These are phyloP conservation scores for Lactarius hengduanensis DNA, from an alignment of 768 basidiomycete species.

Conservation along the genomic window DNA sequence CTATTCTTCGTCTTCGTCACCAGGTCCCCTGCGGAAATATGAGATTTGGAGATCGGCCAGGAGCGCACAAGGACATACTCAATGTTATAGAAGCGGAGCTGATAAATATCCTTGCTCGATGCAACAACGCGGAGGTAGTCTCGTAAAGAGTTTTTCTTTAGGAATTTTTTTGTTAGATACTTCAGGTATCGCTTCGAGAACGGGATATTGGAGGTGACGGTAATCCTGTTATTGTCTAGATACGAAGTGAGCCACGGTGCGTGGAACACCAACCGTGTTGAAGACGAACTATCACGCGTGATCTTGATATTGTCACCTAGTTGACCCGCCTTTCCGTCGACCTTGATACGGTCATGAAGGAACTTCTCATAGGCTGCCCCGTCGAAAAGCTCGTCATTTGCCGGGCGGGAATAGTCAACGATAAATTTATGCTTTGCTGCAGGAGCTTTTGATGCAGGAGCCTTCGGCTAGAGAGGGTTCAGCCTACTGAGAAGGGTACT, in stretches of 20 bases:
- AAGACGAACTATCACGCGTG: constrained; percentile 71
- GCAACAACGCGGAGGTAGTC: constrained; percentile 99
- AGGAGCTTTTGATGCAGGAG: constrained; percentile 50
- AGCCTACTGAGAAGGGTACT: constrained; percentile 92
- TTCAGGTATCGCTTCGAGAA: constrained; percentile 98
- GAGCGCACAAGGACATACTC: constrained; percentile 50
- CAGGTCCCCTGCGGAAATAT: constrained; percentile 40
- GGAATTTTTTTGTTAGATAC: constrained; percentile 98
- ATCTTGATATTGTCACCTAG: constrained; percentile 90
- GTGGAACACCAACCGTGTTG: not conserved
- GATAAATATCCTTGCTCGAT: constrained; percentile 88
- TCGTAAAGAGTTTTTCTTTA: constrained; percentile 95
- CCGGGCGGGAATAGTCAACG: constrained; percentile 85
- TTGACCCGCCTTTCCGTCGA: constrained; percentile 88
- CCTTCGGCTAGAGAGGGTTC: constrained; percentile 59
- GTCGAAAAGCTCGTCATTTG: constrained; percentile 59
- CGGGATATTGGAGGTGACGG: constrained; percentile 79
- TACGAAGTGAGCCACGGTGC: constrained; percentile 8
- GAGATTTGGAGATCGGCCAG: constrained; percentile 8
- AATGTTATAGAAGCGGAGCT: constrained; percentile 93
- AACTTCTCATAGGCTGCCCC: constrained; percentile 78
- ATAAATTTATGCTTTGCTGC: constrained; percentile 73
- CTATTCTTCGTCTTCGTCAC: constrained; percentile 58
- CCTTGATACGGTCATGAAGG: constrained; percentile 91
- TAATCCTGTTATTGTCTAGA: constrained; percentile 76